Evolutionary conservation across 805 yeast genomes (phyloP), one percentile per base, ranked within the genome.

Genomic region (Spathaspora boniae): DNA sequence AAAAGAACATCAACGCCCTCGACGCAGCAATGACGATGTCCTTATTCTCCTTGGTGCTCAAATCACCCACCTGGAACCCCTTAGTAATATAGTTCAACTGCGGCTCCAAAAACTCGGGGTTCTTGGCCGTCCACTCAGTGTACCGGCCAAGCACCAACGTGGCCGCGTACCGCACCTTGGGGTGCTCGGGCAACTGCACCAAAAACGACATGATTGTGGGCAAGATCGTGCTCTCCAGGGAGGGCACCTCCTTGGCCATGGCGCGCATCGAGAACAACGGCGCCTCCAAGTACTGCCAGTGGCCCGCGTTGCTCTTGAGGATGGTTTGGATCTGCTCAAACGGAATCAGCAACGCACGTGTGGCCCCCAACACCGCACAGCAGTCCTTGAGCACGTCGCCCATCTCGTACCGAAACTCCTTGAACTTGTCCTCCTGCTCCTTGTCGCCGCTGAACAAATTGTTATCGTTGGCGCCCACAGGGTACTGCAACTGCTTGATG

Each of bases 371-470:
- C 3, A 93, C 91, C 2, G 86, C 85, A 48, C 97, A 86, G 65
- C 98, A 88, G 54, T 88, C 95, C 54, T 94, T 94, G 42, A 93
- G 65, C n/a, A 91, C 96, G 56, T 93, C 98, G 25, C 98, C 98
- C 85, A 93, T 86, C 38, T 87, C 96, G 60, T 93, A 93, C 51
- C 99, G 74, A 61, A 91, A 93, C 40, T 87, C 94, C 51, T 86
- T 80, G 57, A 93, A 93, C 58, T 87, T 86, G 53, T 94, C 98
- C 53, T 88, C 95, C 37, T 77, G 83, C 54, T 87, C 96, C 45
- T 68, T 71, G 50, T 85, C 87, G 18, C 69, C 70, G 17, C 71
- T 70, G 49, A 91, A 91, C 14, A 79, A 53, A 25, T 51, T 45
- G 36, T 51, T 45, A 22, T 50, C 47, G 36, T 56, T 50, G 22